phyloP scores from a whole-genome alignment of 805 yeast genomes.

The Kregervanrija pseudodelftensis region DNA sequence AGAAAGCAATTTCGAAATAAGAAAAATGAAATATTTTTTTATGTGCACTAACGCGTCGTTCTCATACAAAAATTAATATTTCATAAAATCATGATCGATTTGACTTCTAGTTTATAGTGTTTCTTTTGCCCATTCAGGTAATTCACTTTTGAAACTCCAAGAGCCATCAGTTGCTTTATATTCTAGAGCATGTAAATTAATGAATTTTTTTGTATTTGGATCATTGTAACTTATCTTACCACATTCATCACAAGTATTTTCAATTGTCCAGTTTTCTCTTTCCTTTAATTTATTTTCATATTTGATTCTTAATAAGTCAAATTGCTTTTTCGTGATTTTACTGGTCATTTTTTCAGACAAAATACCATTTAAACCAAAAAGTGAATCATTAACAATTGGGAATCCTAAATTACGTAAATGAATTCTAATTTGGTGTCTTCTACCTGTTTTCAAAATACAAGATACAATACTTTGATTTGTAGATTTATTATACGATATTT shows the following conservation, averaged over 20 bases:
- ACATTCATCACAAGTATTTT: slow-evolving; percentile 28
- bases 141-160: slow-evolving; percentile 31
- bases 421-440: slow-evolving; percentile 48
- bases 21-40: no score
- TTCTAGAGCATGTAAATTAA: slow-evolving; percentile 39
- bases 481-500: slow-evolving; percentile 19
- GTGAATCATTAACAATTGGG: slow-evolving; percentile 26
- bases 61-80: background rate
- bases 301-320: slow-evolving; percentile 1
- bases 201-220: slow-evolving; percentile 14
- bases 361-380: slow-evolving; percentile 19
- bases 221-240: slow-evolving; percentile 24
- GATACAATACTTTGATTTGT: slow-evolving; percentile 32
- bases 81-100: slow-evolving; percentile 3
- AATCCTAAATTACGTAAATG: slow-evolving; percentile 39
- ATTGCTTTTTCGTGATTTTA: background rate
- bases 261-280: slow-evolving; percentile 6
- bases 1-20: background rate
- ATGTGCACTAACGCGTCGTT: background rate
- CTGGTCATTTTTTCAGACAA: background rate
- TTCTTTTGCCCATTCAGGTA: slow-evolving; percentile 36
- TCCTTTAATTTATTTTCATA: slow-evolving; percentile 12
- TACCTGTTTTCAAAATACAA: slow-evolving; percentile 41
- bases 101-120: slow-evolving; percentile 2
- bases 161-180: slow-evolving; percentile 25